Evolutionary conservation across 345 rosid genomes (phyloP).

Genomic region (Clausena lansium): DNA sequence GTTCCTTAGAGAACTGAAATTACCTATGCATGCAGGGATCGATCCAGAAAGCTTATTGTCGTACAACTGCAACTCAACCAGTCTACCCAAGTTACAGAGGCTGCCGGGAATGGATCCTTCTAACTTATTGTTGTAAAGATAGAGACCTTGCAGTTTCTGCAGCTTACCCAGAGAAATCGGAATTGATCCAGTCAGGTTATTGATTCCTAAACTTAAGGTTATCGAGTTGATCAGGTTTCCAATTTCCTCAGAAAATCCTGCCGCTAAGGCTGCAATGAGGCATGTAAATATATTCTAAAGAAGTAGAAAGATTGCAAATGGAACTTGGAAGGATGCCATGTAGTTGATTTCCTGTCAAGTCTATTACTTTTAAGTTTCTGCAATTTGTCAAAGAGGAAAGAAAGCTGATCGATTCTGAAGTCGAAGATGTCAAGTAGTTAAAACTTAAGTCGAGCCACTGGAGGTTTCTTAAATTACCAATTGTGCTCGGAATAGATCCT

Average conservation of each 20-base stretch:
- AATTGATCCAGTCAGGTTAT: background rate
- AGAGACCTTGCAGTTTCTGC: background rate
- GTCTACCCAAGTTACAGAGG: constrained; percentile 3
- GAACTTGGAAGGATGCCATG: background rate
- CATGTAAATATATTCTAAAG: background rate
- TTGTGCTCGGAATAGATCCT: constrained; percentile 17
- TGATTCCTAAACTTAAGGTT: background rate
- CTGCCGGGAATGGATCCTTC: background rate
- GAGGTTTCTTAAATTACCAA: constrained; percentile 19
- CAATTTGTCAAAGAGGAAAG: constrained; percentile 14
- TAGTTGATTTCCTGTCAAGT: background rate
- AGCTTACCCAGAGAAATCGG: constrained; percentile 15
- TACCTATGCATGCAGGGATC: constrained; percentile 4
- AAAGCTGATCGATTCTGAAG: constrained; percentile 2
- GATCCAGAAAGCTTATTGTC: background rate
- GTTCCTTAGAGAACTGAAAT: background rate
- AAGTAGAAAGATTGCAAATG: constrained; percentile 12
- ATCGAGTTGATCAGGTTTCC: constrained; percentile 9
- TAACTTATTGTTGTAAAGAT: background rate
- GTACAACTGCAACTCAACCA: background rate
- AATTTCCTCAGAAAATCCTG: constrained; percentile 16
- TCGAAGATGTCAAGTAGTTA: constrained; percentile 7
- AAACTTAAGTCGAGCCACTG: background rate
- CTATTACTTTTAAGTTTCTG: background rate
- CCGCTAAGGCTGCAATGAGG: background rate